Base-by-base conservation (phyloP, 1,284 basidiomycete species). In the Vanrija pseudolonga region DNA sequence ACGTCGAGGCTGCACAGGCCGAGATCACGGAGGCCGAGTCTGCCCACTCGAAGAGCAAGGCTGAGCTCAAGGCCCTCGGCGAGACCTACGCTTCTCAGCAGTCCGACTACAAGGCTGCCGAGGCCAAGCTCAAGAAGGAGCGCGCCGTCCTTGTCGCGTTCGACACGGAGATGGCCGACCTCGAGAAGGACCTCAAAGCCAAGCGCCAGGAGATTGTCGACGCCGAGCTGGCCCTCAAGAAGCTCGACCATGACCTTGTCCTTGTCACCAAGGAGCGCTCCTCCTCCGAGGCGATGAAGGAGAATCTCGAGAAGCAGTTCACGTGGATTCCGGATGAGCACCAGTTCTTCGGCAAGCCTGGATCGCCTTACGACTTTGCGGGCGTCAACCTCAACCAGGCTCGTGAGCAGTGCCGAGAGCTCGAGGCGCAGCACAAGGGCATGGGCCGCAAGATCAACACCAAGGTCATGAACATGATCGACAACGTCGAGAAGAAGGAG, bases 371-470 rank as follows among this genome's bases (percentile, higher is more conserved):
- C 74, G 89, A 97, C 71, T 98, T 97, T 72, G 71, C 73, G 12
- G 79, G 80, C n/a, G 80, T 85, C 60, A 85, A 96, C 69, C 83
- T 94, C 45, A 72, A 55, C 6, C 80, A 82, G 53, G 79, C 90
- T 58, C 80, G 83, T 52, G 80, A 83, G 44, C 85, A 85, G 64
- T 88, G 87, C 42, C 80, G 81, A 41, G 88, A 91, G 69, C 82
- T 98, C 18, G 87, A 91, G 65, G 81, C 84, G 45, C 82, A 86
- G 57, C 90, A 92, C 68, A 87, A 87, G 66, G 85, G 87, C 32
- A 87, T 93, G 85, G 91, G 90, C 77, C 92, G 93, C 79, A 96
- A 95, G 76, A 83, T 98, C 63, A 98, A 98, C 68, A 87, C 88
- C 6, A 96, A 96, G 76, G 93, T 94, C 50, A 85, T 97, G 79